Evolutionary conservation across 768 basidiomycete species (phyloP), one percentile per base, ranked within the genome.

Genomic region (Boletellus emodensis): DNA sequence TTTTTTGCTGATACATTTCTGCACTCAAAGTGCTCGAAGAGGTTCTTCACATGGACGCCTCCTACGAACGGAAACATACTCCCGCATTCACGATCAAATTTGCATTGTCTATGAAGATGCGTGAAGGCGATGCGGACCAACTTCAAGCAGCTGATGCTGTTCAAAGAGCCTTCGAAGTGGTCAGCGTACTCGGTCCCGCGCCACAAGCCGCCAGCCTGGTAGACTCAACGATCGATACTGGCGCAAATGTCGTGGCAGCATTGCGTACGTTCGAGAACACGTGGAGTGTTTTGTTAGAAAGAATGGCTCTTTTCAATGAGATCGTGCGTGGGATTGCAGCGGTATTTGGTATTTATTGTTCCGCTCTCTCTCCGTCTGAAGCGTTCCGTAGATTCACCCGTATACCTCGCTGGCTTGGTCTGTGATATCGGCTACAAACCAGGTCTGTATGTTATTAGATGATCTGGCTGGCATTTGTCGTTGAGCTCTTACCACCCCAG

Each of bases 381-480:
- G 30, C 13, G 14, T 26, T 24, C 3, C 18, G 20, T 30, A 61
- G 60, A 41, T 61, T 44, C 53, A 61, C 13, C 60, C 60, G 1
- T 61, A 55, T 14, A 28, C 49, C 1, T 55, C 57, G 6, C 26
- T 61, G n/a, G 57, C 60, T 12, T 61, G 53, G 49, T 61, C 60
- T 14, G 60, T 62, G 4, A 52, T 62, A 40, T 62, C 57, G 9
- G 57, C 60, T 46, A 50, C 57, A 9, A 59, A 48, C n/a, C 39
- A 59, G 48, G 60, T 59, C 8, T 11, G 52, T 46, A 4, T 32
- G 7, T 43, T 37, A 1, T 6, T 36, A 8, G 3, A 8, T 1
- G 17, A 14, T 34, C 30, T 39, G 1, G 4, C n/a, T 4, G 2
- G 9, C 1, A 15, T 30, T 51, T 4, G 36, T 32, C 4, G n/a